Evolutionary conservation across 495 filamentous ascomycete species (phyloP).

Genomic region (Aspergillus heteromorphus): DNA sequence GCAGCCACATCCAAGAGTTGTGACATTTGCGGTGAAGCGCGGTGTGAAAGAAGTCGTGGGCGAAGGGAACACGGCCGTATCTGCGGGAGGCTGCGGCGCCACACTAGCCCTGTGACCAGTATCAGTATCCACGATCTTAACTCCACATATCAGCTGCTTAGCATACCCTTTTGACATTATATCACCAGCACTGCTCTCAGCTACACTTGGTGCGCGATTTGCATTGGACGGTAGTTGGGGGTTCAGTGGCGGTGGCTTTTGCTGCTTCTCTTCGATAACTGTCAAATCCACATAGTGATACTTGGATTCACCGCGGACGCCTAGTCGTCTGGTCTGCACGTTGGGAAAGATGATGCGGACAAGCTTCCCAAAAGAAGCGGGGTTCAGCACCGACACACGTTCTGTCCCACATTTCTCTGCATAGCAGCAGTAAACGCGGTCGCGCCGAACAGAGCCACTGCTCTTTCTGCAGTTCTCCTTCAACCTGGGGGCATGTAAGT

Average conservation of each 20-base stretch:
- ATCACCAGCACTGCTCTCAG: constrained; percentile 22
- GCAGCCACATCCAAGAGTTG: constrained; percentile 27
- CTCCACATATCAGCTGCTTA: not conserved
- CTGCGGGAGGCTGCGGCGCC: constrained; percentile 49
- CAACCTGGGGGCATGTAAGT: constrained; percentile 55
- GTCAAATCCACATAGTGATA: constrained; percentile 94
- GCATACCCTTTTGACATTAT: constrained; percentile 35
- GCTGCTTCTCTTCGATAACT: constrained; percentile 51
- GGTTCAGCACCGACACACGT: constrained; percentile 86
- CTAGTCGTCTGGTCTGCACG: constrained; percentile 83
- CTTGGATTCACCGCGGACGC: constrained; percentile 94
- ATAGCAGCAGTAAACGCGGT: constrained; percentile 90
- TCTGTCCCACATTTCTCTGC: constrained; percentile 85
- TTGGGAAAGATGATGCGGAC: constrained; percentile 94
- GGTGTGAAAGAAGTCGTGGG: constrained; percentile 43
- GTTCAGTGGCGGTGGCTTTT: constrained; percentile 26
- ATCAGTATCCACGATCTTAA: not conserved
- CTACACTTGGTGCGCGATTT: constrained; percentile 12
- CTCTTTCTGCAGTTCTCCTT: constrained; percentile 73
- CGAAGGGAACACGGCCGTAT: constrained; percentile 65
- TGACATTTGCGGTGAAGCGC: constrained; percentile 20
- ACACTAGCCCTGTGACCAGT: constrained; percentile 27
- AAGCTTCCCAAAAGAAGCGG: constrained; percentile 95
- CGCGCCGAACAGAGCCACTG: constrained; percentile 80
- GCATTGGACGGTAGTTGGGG: constrained; percentile 21